Conservation (phyloP, 148 eudicot genomes). For the Heliamphora exappendiculata region DNA sequence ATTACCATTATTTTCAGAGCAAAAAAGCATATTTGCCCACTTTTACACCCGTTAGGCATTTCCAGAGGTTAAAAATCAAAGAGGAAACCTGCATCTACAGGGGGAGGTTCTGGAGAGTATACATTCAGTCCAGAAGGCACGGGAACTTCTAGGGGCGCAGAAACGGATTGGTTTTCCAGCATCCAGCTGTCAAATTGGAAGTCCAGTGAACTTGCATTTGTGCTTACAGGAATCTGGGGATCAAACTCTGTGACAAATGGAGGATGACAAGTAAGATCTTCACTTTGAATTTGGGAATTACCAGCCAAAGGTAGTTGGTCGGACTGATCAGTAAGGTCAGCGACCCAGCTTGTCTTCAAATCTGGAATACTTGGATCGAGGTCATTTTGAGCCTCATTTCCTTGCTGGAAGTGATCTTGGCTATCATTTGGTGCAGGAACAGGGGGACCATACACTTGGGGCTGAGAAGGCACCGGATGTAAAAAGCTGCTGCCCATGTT, state of each 20-base stretch:
- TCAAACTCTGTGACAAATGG: slow-evolving; percentile 14
- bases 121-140: slow-evolving; percentile 21
- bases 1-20: not conserved
- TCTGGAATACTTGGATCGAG: slow-evolving; percentile 9
- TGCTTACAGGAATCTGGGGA: slow-evolving; percentile 14
- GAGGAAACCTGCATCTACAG: slow-evolving; percentile 32
- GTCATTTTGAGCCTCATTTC: slow-evolving; percentile 20
- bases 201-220: slow-evolving; percentile 14
- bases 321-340: slow-evolving; percentile 12
- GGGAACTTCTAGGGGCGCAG: slow-evolving; percentile 20
- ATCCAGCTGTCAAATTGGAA: slow-evolving; percentile 31
- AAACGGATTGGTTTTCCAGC: slow-evolving; percentile 15
- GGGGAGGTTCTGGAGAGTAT: slow-evolving; percentile 25
- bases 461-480: slow-evolving; percentile 15
- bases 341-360: slow-evolving; percentile 12
- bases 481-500: slow-evolving; percentile 9
- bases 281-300: slow-evolving; percentile 13
- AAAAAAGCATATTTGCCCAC: not conserved
- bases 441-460: slow-evolving; percentile 24
- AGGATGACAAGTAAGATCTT: too few species aligned
- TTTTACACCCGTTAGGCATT: not conserved
- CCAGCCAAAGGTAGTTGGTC: slow-evolving; percentile 19
- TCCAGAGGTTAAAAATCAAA: slow-evolving; percentile 33
- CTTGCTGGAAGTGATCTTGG: too few species aligned
- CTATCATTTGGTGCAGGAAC: slow-evolving; percentile 14